Evolutionary conservation across 2,329 filamentous ascomycete species (phyloP).

Genomic region (Pseudofabraea citricarpa): DNA sequence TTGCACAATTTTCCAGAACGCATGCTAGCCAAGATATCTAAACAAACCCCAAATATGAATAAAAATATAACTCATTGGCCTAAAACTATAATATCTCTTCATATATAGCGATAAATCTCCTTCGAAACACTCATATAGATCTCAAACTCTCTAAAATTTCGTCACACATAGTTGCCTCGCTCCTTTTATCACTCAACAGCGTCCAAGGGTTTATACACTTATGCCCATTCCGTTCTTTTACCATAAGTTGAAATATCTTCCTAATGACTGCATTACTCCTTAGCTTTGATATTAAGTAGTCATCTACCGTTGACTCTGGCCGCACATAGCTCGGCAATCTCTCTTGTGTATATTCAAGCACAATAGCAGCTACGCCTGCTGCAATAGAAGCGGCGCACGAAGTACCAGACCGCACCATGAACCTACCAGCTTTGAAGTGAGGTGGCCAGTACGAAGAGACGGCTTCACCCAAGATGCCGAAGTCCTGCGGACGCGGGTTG

Average conservation of each 20-base stretch:
- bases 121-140: background rate
- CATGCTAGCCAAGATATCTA: too few species aligned
- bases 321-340: background rate
- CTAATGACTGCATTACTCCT: background rate
- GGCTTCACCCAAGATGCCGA: background rate
- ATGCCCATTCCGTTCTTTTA: background rate
- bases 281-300: background rate
- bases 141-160: background rate
- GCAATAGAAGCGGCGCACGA: background rate
- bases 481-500: background rate
- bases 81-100: too few species aligned
- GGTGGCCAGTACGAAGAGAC: too few species aligned
- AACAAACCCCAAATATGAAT: too few species aligned
- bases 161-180: background rate
- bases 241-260: background rate
- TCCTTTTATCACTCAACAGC: background rate
- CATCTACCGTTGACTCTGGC: background rate
- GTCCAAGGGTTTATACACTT: background rate
- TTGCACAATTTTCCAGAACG: too few species aligned
- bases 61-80: too few species aligned
- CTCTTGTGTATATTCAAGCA: background rate
- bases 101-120: too few species aligned
- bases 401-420: background rate
- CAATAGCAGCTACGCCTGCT: background rate
- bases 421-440: too few species aligned